Evolutionary conservation across 306 rosid species (phyloP), one percentile per base, ranked within the genome.

Genomic region (Hippophae gyantsensis): DNA sequence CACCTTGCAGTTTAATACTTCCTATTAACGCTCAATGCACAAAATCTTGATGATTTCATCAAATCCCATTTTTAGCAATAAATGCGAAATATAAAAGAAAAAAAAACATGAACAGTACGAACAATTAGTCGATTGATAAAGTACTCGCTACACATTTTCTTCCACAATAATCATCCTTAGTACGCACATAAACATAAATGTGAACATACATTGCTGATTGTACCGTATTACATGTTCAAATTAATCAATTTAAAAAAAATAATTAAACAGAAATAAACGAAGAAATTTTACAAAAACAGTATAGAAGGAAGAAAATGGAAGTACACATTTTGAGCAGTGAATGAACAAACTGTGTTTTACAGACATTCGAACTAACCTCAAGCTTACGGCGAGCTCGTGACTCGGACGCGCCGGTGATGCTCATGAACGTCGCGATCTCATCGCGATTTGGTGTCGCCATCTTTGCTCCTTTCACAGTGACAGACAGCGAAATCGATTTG

Each of bases 351-450:
- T 18, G 23, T 18, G 23, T 18, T 18, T 18, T 18, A 18, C 1
- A 18, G 23, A 18, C 23, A 18, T 18, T 18, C 23, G 23, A 54
- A 57, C 42, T 25, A 12, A 84, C 95, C 95, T 84, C 79, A 61
- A 90, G 63, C 77, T 72, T 86, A 44, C 63, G 86, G n/a, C 77
- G 44, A 10, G 97, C 94, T 41, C 76, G 67, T 41, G 81, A 90
- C 75, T 77, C 85, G 26, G 97, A 42, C 18, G 94, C 84, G 56
- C 95, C 94, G 72, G 97, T 90, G 79, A 90, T 59, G 57, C 76
- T 60, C 78, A 75, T 75, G 88, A 84, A 90, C n/a, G 78, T 67
- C 13, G 73, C 71, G 69, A 89, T 57, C 59, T 69, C 69, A 42
- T 73, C 79, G 70, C 69, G 71, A 0, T 76, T 11, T 11, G 86